These are phyloP conservation scores for Fagus crenata DNA, from an alignment of 306 rosid species.

Conservation along the genomic window DNA sequence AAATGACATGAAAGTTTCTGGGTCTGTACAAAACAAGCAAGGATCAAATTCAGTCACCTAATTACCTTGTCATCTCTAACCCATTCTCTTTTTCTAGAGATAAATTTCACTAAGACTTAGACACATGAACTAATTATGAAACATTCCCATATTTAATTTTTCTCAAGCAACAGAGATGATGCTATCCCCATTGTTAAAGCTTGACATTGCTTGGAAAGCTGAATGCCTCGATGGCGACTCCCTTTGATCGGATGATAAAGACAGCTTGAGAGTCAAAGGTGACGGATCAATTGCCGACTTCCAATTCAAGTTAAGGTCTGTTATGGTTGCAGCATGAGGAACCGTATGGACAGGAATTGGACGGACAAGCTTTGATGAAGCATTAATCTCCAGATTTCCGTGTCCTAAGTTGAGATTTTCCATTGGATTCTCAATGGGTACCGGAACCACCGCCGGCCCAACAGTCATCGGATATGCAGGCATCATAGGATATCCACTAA, in stretches of 20 bases:
- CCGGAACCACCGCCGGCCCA: slow-evolving; percentile 41
- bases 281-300: slow-evolving; percentile 52
- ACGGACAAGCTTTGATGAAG: slow-evolving; percentile 37
- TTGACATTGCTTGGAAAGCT: slow-evolving; percentile 53
- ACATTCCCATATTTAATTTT: slow-evolving; percentile 19
- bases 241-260: slow-evolving; percentile 65
- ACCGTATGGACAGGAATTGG: slow-evolving; percentile 38
- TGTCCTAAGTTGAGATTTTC: slow-evolving; percentile 55
- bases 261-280: slow-evolving; percentile 68
- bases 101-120: slow-evolving; percentile 19
- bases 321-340: slow-evolving; percentile 31
- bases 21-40: slow-evolving; percentile 68
- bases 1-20: slow-evolving; percentile 50
- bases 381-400: slow-evolving; percentile 38
- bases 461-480: slow-evolving; percentile 46
- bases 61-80: slow-evolving; percentile 39
- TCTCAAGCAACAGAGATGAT: slow-evolving; percentile 72
- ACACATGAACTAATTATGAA: slow-evolving; percentile 42
- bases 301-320: slow-evolving; percentile 42
- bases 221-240: slow-evolving; percentile 59
- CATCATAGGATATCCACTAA: slow-evolving; percentile 48
- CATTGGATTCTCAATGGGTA: slow-evolving; percentile 45
- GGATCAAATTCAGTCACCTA: slow-evolving; percentile 47
- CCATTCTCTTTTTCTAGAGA: slow-evolving; percentile 42
- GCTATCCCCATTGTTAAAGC: slow-evolving; percentile 71